Evolutionary conservation across 768 basidiomycete genomes (phyloP).

Genomic region (Nidula microcarpa): DNA sequence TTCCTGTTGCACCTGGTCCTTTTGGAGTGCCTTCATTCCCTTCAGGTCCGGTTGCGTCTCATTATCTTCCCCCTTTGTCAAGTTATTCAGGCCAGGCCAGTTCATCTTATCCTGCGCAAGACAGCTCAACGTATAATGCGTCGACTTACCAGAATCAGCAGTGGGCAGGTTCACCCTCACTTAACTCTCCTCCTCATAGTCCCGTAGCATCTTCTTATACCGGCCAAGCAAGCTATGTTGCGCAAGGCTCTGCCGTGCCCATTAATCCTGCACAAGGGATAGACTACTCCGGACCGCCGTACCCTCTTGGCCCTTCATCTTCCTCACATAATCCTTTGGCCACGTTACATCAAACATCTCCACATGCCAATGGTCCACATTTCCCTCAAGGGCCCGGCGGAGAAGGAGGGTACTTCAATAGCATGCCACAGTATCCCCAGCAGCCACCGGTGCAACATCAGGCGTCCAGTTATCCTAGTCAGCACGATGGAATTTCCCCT

Average conservation of each 20-base stretch:
- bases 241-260: no score
- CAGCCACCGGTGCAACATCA: constrained; percentile 9
- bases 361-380: constrained; percentile 9
- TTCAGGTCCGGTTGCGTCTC: background rate
- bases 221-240: no score
- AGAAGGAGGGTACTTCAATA: constrained; percentile 9
- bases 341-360: background rate
- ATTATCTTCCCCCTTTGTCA: no score
- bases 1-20: background rate
- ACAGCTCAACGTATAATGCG: no score
- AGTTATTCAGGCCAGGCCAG: no score
- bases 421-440: constrained; percentile 9
- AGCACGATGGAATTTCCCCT: constrained; percentile 3
- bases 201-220: no score
- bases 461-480: constrained; percentile 10
- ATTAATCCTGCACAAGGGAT: constrained; percentile 1
- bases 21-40: background rate
- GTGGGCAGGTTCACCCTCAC: no score
- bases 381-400: constrained; percentile 20
- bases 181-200: no score
- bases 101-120: no score
- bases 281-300: constrained; percentile 9
- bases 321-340: no score
- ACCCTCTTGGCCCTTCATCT: background rate
- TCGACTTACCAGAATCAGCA: no score